Base-by-base conservation (phyloP, 306 rosid genomes). In the Malus orientalis region DNA sequence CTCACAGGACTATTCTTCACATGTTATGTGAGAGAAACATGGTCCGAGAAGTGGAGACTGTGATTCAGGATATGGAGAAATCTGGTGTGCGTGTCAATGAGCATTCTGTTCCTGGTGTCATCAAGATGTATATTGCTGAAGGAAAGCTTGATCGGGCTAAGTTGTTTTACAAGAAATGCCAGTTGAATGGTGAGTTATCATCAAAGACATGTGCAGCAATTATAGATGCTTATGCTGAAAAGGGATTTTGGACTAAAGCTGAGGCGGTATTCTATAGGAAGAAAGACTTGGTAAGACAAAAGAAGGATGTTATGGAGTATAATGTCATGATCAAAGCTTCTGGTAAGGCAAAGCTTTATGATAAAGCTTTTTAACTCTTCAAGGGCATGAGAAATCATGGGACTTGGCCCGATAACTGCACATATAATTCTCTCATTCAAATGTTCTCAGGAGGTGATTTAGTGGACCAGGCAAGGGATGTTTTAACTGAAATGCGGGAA, bases 311-410 rank as follows among this genome's bases (percentile, higher is more conserved):
- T 74, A 32, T 87, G 25, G 99, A 95, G 78, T 90, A 83, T 77
- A 95, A 95, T 51, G 91, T 92, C 79, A 87, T 92, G 97, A 81
- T 95, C 71, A 95, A 95, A 85, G 97, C 96, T 44, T 95, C 88
- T 75, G 99, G 97, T 32, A 92, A 71, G 81, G 89, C 86, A 47
- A 85, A 87, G 76, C 92, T 88, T 58, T 88, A 88, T 66, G 93
- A 92, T 51, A 87, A 89, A 83, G 96, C 97, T 16, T 44, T 88
- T 45, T 76, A 78, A 83, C 86, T 95, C 74, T 90, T 95, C 84
- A 87, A 81, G 74, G 87, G 82, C 63, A 95, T 95, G 99, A 86
- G 85, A 74, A 89, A 87, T 62, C 88, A 87, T 62, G 97, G 99
- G 68, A 78, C 84, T 71, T 90, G 93, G 92, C 92, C 96, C 16